Evolutionary conservation across 192 early-diverging fungal genomes (phyloP), one percentile per base, ranked within the genome.

Genomic region (Umbelopsis ramanniana): DNA sequence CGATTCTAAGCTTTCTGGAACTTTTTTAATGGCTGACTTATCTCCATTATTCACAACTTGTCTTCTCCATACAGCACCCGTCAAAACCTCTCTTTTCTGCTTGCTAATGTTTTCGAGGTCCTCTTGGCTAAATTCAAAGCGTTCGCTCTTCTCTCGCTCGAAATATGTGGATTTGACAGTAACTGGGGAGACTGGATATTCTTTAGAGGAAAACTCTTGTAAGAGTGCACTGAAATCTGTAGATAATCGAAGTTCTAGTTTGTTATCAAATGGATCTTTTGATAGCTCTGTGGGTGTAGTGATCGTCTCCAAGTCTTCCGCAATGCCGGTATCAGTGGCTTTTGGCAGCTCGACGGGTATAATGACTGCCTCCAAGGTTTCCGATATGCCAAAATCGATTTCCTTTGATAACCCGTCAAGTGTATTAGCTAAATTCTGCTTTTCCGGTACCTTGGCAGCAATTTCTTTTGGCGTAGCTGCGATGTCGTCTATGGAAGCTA

Each of bases 181-280:
- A 4, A 63, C 57, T 6, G 57, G 57, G 17, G 57, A 63, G 14
- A 63, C 11, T 29, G 57, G 57, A 37, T 63, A 63, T 37, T 63
- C 57, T 26, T 63, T 63, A n/a, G 33, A 63, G 1, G 57, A 14
- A 35, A 63, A 63, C 33, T 63, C 35, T 14, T 63, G 3, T 29
- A 63, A n/a, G 5, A 63, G 26, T 12, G 9, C 33, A 19, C 57
- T 63, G n/a, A 63, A 63, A 37, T 63, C 57, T 0, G 57, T 37
- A 0, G 57, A 63, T 63, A 63, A 35, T 12, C 57, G 57, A 6
- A 63, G 35, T 35, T 37, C 57, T n/a, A 63, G 15, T 35, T 63
- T 54, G 11, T 54, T 6, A 43, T 43, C 26, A 19, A 63, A 63
- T 9, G 57, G 35, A 63, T 63, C 57, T 12, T 37, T 63, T 35